A percentile compares a stretch with the other conserved stretches of the same genome.
Conservation (phyloP, 768 basidiomycete species). For the Tricholomella constricta region DNA sequence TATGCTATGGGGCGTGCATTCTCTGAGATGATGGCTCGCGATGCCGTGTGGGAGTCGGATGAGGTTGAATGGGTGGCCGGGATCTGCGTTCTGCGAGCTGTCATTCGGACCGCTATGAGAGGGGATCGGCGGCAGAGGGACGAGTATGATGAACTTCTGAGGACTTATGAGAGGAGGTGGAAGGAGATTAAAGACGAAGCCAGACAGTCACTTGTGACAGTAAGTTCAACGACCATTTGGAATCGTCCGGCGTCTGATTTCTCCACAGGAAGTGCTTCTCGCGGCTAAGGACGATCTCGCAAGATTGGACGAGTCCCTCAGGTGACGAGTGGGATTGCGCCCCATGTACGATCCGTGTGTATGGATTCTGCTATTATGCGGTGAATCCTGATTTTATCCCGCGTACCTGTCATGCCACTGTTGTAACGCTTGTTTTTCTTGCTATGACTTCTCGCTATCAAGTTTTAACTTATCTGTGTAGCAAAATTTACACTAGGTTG, state of each 20-base stretch:
- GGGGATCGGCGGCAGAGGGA: constrained; percentile 49
- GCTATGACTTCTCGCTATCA: not conserved
- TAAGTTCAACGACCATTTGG: constrained; percentile 25
- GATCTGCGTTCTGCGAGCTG: constrained; percentile 55
- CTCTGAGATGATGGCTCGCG: constrained; percentile 63
- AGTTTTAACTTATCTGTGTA: not conserved
- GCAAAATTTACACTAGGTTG: not conserved
- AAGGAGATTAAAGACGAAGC: constrained; percentile 73
- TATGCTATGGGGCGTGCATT: constrained; percentile 48
- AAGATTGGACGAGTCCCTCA: constrained; percentile 38
- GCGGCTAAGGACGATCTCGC: constrained; percentile 55
- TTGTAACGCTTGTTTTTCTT: not conserved
- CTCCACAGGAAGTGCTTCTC: constrained; percentile 48
- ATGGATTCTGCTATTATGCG: not conserved
- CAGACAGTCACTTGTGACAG: constrained; percentile 61
- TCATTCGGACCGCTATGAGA: constrained; percentile 55
- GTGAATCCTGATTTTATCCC: constrained; percentile 6
- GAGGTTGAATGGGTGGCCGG: constrained; percentile 74
- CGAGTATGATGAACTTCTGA: constrained; percentile 56
- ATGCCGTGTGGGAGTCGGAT: constrained; percentile 65
- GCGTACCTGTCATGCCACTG: constrained; percentile 1
- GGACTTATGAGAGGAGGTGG: constrained; percentile 65
- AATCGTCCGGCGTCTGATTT: not conserved
- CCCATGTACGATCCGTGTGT: not conserved
- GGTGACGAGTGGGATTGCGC: constrained; percentile 11